Base-by-base conservation (phyloP, 768 basidiomycete species). In the Boletellus ananas region DNA sequence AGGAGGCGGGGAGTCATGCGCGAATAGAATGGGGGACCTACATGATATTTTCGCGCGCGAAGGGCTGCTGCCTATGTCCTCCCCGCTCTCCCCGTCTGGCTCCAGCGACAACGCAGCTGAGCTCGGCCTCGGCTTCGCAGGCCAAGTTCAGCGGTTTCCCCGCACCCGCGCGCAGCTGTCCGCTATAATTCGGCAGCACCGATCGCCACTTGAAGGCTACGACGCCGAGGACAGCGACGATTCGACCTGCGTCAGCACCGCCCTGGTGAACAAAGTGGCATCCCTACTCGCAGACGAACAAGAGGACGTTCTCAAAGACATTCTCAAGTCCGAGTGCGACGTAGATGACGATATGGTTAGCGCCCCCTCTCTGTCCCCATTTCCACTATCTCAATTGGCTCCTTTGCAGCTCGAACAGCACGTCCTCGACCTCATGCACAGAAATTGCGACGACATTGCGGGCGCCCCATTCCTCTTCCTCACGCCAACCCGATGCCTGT, bases 1-100 rank as follows among this genome's bases (percentile, higher is more conserved):
- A 69, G 29, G 71, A 69, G 10, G 63, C 69, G 1, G 79, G 73
- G 13, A 73, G 75, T 45, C 70, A 72, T 36, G 86, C n/a, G n/a
- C n/a, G 85, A 0, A 94, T 98, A 90, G 92, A 94, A 51, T 98
- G 94, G 92, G 95, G 95, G 0, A 94, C 89, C 1, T 84, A 87
- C 49, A 74, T 95, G 72, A 76, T 98, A 10, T 95, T 94, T 69
- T 88, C 88, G 1, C 97, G 95, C 61, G 78, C 79, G 59, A 77
- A 76, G 40, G 90, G 95, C 65, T 96, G 94, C 64, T 83, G 80
- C 60, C 47, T 71, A 46, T 66, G 8, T 59, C 60, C 45, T 53
- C 49, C 13, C 46, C 51, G 47, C 43, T 56, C 54, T 36, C 52
- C 23, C 41, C 34, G 9, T 35, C 43, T 29, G 35, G 56, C 37